Conservation (phyloP, 2,329 filamentous ascomycete genomes). For the Penicillium vulpinum region DNA sequence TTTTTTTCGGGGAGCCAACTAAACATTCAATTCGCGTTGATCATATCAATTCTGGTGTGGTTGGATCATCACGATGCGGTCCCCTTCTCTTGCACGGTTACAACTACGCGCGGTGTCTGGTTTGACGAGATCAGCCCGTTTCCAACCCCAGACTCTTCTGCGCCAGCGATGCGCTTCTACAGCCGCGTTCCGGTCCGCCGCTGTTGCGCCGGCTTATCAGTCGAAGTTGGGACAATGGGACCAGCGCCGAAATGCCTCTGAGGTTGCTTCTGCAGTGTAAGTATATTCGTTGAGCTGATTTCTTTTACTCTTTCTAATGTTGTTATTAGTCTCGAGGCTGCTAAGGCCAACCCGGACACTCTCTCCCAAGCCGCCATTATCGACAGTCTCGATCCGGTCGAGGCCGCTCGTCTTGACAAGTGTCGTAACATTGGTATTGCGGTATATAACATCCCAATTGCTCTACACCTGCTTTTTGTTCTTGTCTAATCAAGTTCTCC, state of each 20-base stretch:
- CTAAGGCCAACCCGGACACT: conserved; percentile 56
- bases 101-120: conserved; percentile 41
- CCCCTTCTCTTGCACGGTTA: conserved; percentile 43
- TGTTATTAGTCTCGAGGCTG: conserved; percentile 55
- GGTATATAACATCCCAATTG: conserved; percentile 52
- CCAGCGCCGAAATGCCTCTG: conserved; percentile 46
- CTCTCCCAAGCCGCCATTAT: conserved; percentile 68
- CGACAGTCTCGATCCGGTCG: conserved; percentile 75
- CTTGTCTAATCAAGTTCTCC: conserved; percentile 12
- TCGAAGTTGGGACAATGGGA: conserved; percentile 43
- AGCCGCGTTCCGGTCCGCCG: conserved; percentile 36
- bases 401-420: conserved; percentile 73
- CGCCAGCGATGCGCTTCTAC: conserved; percentile 43
- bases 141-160: conserved; percentile 38
- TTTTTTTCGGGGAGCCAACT: conserved; percentile 36
- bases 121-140: conserved; percentile 37
- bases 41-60: conserved; percentile 29
- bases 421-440: conserved; percentile 98
- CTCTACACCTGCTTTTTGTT: background rate
- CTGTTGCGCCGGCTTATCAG: conserved; percentile 35
- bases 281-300: conserved; percentile 12
- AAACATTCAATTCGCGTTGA: conserved; percentile 26
- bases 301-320: conserved; percentile 3
- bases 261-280: conserved; percentile 48
- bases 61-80: conserved; percentile 41